These are phyloP conservation scores for Phytophthora citrophthora DNA, from an alignment of 352 stramenopile species.

Conservation along the genomic window DNA sequence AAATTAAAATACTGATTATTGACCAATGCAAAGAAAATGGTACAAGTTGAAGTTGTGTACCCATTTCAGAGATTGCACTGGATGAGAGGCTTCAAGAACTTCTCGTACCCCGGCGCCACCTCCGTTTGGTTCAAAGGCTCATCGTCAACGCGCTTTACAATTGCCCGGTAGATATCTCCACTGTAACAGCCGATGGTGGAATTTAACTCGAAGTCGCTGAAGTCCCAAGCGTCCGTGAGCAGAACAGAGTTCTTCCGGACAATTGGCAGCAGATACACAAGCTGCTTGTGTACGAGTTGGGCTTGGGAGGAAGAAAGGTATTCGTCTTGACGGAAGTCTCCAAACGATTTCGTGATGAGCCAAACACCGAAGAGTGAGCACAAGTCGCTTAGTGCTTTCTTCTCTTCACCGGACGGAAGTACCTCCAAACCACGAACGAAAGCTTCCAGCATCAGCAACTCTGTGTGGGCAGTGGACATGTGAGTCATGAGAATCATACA, in stretches of 20 bases:
- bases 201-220: conserved; percentile 72
- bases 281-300: conserved; percentile 37
- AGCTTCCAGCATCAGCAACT: conserved; percentile 47
- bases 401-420: conserved; percentile 34
- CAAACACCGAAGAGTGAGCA: conserved; percentile 51
- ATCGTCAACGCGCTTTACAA: conserved; percentile 44
- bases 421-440: conserved; percentile 33
- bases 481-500: conserved; percentile 62
- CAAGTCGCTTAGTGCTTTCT: conserved; percentile 31
- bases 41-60: conserved; percentile 28
- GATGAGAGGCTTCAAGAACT: conserved; percentile 45
- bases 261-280: conserved; percentile 41
- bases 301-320: conserved; percentile 55
- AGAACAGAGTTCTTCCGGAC: conserved; percentile 56
- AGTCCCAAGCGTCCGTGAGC: conserved; percentile 49
- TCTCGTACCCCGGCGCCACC: conserved; percentile 49
- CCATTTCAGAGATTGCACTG: conserved; percentile 22
- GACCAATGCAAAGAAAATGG: conserved; percentile 13
- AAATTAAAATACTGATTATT: not conserved
- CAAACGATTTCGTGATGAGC: conserved; percentile 50
- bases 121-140: conserved; percentile 59
- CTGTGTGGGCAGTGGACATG: conserved; percentile 48
- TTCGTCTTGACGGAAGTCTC: conserved; percentile 60
- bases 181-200: conserved; percentile 61
- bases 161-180: conserved; percentile 58